These are phyloP conservation scores for Aphanomyces stellatus DNA, from an alignment of 352 stramenopile species.

Conservation along the genomic window DNA sequence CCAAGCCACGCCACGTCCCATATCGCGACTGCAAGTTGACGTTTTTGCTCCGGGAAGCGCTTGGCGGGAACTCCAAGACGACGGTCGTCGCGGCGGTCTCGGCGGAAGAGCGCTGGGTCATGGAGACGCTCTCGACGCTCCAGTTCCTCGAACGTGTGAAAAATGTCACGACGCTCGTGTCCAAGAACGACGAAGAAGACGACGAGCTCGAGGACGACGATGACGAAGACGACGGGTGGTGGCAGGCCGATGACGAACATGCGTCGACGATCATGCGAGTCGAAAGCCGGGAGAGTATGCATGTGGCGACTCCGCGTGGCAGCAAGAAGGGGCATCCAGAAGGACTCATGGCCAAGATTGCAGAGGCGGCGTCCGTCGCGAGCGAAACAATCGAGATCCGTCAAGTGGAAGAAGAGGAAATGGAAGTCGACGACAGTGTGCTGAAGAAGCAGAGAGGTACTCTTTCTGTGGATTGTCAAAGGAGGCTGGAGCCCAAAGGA, in stretches of 20 bases:
- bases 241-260: not conserved
- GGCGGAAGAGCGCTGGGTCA: constrained; percentile 75
- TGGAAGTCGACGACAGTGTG: too few species aligned
- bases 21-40: constrained; percentile 84
- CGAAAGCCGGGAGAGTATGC: not conserved
- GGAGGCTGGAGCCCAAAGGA: too few species aligned
- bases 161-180: constrained; percentile 36
- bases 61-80: constrained; percentile 80
- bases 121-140: constrained; percentile 76
- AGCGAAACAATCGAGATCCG: too few species aligned
- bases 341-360: not conserved
- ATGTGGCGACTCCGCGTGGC: not conserved
- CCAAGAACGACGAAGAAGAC: not conserved
- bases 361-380: not conserved
- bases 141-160: constrained; percentile 84
- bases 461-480: too few species aligned
- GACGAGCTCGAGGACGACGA: not conserved
- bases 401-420: too few species aligned
- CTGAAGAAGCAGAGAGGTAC: too few species aligned
- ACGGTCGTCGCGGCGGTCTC: constrained; percentile 76
- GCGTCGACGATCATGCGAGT: not conserved
- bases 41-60: constrained; percentile 63
- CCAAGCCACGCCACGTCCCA: constrained; percentile 75
- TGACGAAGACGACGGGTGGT: not conserved
- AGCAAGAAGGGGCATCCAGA: not conserved